Conservation (phyloP, 1,284 basidiomycete species). For the Pterulicium gracile region DNA sequence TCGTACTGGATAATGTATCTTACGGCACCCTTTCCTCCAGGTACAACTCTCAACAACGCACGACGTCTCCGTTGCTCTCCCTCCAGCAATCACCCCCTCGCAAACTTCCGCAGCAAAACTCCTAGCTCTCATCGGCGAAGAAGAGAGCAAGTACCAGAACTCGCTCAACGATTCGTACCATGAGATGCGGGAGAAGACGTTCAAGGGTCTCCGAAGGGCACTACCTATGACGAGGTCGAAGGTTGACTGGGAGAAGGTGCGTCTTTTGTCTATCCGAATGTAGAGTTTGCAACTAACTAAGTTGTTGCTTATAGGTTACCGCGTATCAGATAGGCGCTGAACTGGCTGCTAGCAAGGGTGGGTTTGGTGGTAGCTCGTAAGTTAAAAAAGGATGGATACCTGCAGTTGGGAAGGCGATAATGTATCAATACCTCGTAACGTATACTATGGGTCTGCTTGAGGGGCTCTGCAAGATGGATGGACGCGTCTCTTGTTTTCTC, state of each 20-base stretch:
- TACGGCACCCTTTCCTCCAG: constrained; percentile 36
- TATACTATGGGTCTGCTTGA: no score
- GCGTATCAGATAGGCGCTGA: constrained; percentile 85
- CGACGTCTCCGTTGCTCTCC: constrained; percentile 52
- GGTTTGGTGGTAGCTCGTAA: no score
- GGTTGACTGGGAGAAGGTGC: constrained; percentile 87
- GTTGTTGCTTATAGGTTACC: constrained; percentile 44
- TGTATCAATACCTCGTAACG: no score
- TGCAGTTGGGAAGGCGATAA: no score
- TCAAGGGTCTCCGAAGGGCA: constrained; percentile 81
- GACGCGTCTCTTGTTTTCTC: no score
- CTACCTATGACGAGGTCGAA: constrained; percentile 89
- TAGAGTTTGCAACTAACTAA: no score
- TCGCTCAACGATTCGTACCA: constrained; percentile 74
- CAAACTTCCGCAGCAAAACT: constrained; percentile 58
- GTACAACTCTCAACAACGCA: constrained; percentile 82
- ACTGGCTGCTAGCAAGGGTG: constrained; percentile 60
- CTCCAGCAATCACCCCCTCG: constrained; percentile 41
- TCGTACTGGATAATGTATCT: constrained; percentile 3
- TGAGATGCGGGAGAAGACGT: constrained; percentile 84
- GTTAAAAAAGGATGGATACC: no score
- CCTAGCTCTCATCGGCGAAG: constrained; percentile 69
- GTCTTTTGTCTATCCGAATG: no score
- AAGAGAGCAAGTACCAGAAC: constrained; percentile 70
- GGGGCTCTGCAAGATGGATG: no score